These are phyloP conservation scores for Cladosporium austrohemisphaericum DNA, from an alignment of 2,329 filamentous ascomycete species.

Conservation along the genomic window DNA sequence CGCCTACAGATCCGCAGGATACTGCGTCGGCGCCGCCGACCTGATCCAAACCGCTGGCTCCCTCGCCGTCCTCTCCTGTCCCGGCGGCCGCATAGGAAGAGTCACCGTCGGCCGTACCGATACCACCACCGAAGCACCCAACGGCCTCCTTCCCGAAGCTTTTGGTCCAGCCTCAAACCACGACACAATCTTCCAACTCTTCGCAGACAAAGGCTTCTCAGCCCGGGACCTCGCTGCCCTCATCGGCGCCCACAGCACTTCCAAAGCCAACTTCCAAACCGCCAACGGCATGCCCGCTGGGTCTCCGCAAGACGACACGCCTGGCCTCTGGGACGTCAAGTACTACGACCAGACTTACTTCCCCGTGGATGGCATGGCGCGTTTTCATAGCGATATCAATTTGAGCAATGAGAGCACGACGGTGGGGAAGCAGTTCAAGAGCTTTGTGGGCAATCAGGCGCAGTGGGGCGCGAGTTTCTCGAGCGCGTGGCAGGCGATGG, in stretches of 20 bases:
- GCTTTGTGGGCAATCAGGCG: slow-evolving; percentile 33
- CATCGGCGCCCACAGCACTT: slow-evolving; percentile 52
- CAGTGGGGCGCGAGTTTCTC: slow-evolving; percentile 29
- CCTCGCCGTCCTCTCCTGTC: slow-evolving; percentile 48
- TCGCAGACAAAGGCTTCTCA: slow-evolving; percentile 50
- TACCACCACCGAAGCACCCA: slow-evolving; percentile 38
- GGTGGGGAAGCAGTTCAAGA: slow-evolving; percentile 35
- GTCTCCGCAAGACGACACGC: slow-evolving; percentile 47
- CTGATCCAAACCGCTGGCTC: slow-evolving; percentile 49
- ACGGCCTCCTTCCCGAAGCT: slow-evolving; percentile 45
- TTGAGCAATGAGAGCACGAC: slow-evolving; percentile 24
- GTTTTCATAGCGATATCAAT: slow-evolving; percentile 33
- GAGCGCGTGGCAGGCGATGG: slow-evolving; percentile 19
- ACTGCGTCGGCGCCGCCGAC: slow-evolving; percentile 50
- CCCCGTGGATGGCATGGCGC: slow-evolving; percentile 24
- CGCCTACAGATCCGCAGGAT: slow-evolving; percentile 16
- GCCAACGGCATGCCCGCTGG: slow-evolving; percentile 30
- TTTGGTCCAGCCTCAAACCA: slow-evolving; percentile 35
- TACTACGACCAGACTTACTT: slow-evolving; percentile 44
- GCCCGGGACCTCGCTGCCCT: slow-evolving; percentile 52
- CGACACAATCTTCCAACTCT: slow-evolving; percentile 45
- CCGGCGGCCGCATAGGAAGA: slow-evolving; percentile 50
- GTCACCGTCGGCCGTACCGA: slow-evolving; percentile 51
- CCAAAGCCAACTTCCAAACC: slow-evolving; percentile 42
- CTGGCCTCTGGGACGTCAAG: slow-evolving; percentile 48